A percentile compares a stretch with the other conserved stretches of the same genome.
Evolutionary conservation across 306 rosid genomes (phyloP).

Genomic region (Cucumis cinereus): DNA sequence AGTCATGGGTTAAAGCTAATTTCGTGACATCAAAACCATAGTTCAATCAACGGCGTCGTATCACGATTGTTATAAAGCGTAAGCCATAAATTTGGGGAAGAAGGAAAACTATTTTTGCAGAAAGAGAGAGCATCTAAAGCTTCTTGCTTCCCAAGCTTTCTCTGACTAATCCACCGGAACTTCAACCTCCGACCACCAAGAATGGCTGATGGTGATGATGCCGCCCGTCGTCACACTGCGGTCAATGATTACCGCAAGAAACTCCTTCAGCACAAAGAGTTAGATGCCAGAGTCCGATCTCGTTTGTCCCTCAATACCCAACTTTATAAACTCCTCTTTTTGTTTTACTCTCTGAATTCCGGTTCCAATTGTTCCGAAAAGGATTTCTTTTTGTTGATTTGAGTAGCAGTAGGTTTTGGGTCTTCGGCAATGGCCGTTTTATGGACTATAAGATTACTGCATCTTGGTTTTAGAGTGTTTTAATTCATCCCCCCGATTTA

Average conservation of each 20-base stretch:
- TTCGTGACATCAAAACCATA: too few species aligned
- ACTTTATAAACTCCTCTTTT: constrained; percentile 1
- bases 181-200: neutral
- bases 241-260: constrained; percentile 63
- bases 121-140: neutral
- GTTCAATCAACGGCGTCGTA: neutral
- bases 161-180: neutral
- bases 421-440: neutral
- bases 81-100: neutral
- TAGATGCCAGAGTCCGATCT: constrained; percentile 74
- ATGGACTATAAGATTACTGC: neutral
- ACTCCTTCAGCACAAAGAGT: constrained; percentile 81
- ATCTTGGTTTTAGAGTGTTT: neutral
- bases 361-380: neutral
- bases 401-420: neutral
- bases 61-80: neutral
- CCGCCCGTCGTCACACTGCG: constrained; percentile 49
- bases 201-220: constrained; percentile 48
- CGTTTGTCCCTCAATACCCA: neutral
- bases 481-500: neutral
- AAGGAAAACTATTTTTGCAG: neutral
- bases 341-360: neutral
- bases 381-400: neutral
- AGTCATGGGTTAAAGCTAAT: too few species aligned
- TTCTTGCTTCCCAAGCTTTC: neutral